These are phyloP conservation scores for Lanzia echinophila DNA, from an alignment of 2,329 filamentous ascomycete genomes.

Conservation along the genomic window DNA sequence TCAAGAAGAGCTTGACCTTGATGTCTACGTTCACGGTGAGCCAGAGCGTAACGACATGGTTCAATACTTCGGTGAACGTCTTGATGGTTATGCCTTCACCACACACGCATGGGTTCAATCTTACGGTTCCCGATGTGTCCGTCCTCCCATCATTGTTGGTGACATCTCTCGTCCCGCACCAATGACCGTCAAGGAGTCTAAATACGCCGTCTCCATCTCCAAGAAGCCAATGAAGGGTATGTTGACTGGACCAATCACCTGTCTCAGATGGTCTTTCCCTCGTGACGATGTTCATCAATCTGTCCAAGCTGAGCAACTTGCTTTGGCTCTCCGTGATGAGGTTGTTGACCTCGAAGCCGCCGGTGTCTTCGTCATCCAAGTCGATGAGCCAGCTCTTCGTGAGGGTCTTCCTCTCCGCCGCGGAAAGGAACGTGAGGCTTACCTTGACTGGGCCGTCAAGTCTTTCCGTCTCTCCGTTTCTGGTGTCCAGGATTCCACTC, in stretches of 20 bases:
- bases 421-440: conserved; percentile 91
- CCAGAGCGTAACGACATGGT: conserved; percentile 99
- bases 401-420: conserved; percentile 96
- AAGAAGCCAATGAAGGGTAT: conserved; percentile 99
- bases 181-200: conserved; percentile 99
- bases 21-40: conserved; percentile 97
- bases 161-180: conserved; percentile 94
- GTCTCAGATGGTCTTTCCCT: conserved; percentile 98
- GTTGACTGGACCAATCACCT: conserved; percentile 98
- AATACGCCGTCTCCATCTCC: conserved; percentile 93
- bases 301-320: conserved; percentile 96
- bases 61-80: conserved; percentile 97
- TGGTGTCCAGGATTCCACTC: conserved; percentile 89
- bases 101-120: conserved; percentile 98
- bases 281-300: conserved; percentile 99
- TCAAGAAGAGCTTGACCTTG: conserved; percentile 95
- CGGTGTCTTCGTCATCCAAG: conserved; percentile 96
- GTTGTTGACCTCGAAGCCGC: conserved; percentile 96
- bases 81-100: conserved; percentile 97
- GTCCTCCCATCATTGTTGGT: conserved; percentile 96
- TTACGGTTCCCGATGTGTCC: conserved; percentile 97
- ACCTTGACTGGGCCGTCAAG: conserved; percentile 95
- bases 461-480: conserved; percentile 94
- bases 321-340: conserved; percentile 96
- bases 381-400: conserved; percentile 97